A percentile compares a stretch with the other conserved stretches of the same genome.
phyloP scores from a whole-genome alignment of 1,139 yeast genomes.

The Yamadazyma kanchanaburiensis region DNA sequence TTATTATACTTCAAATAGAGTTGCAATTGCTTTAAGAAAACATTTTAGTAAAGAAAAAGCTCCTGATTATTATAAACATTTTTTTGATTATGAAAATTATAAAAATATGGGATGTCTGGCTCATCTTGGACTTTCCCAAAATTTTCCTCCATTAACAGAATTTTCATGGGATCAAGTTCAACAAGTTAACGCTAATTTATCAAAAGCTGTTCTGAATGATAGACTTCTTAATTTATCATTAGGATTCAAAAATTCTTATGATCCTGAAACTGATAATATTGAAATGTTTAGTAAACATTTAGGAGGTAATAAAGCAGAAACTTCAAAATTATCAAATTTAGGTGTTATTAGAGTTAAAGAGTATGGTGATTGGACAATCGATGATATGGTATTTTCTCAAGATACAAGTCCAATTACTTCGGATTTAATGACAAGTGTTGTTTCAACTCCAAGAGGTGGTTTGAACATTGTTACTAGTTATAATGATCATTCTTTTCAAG shows the following conservation, averaged over 20 bases:
- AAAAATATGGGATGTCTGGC: slow-evolving; percentile 35
- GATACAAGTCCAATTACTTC: slow-evolving; percentile 34
- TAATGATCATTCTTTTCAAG: slow-evolving; percentile 23
- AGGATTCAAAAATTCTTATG: slow-evolving; percentile 17
- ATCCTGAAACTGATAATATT: slow-evolving; percentile 16
- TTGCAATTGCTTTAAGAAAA: slow-evolving; percentile 37
- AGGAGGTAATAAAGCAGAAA: slow-evolving; percentile 29
- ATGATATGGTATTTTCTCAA: slow-evolving; percentile 35
- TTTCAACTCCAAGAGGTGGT: slow-evolving; percentile 34
- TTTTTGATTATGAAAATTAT: slow-evolving; percentile 17
- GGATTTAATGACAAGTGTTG: slow-evolving; percentile 32
- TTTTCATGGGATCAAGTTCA: slow-evolving; percentile 37
- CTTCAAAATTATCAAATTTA: slow-evolving; percentile 37
- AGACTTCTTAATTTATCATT: slow-evolving; percentile 22
- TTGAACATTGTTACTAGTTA: slow-evolving; percentile 34
- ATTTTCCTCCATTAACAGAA: slow-evolving; percentile 25
- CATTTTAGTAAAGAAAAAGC: slow-evolving; percentile 17
- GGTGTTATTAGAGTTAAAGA: slow-evolving; percentile 26
- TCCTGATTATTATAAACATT: slow-evolving; percentile 15
- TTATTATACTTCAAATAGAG: slow-evolving; percentile 21
- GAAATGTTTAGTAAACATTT: slow-evolving; percentile 20
- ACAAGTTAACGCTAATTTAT: slow-evolving; percentile 18
- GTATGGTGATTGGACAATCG: slow-evolving; percentile 21
- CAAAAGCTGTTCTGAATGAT: slow-evolving; percentile 18
- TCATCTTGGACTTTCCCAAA: slow-evolving; percentile 28